Evolutionary conservation across 371 early-diverging fungal genomes (phyloP), one percentile per base, ranked within the genome.

Genomic region (Mortierella sp.): DNA sequence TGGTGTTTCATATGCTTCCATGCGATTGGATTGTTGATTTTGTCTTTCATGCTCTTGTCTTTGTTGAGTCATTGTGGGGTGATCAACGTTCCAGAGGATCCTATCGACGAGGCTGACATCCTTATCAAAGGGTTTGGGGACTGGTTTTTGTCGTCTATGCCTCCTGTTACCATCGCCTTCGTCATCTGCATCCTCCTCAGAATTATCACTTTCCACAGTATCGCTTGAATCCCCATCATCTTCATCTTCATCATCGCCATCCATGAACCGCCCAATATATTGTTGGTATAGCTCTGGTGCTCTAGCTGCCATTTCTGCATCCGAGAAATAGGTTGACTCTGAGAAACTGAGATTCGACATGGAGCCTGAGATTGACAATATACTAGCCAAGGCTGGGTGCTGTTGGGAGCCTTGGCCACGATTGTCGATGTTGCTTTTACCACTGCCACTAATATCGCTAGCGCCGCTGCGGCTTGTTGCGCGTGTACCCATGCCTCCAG

Each of bases 321-420:
- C 81, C 10, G 81, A 80, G 34, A 80, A 80, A 53, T 80, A 80
- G 23, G 81, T 80, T 51, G 81, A 80, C 13, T 75, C 81, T 17
- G 75, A 62, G 47, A 80, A 80, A 19, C 75, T 75, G 31, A 80
- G 72, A 59, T 75, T 75, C 32, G 81, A 70, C 68, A 80, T 51
- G 43, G 81, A 80, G 31, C 81, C 81, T 19, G 81, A 80, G 47
- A 80, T 63, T 12, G 81, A 75, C 1, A 75, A 42, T 32, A 80
- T 75, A 19, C 45, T 74, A 10, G 81, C 71, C 53, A 80, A 23
- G 10, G 72, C 19, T 40, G 71, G 66, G 12, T 68, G 72, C 22
- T 55, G 60, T 22, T 64, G 53, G 4, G 56, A 40, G 15, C 47
- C 28, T 12, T 58, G 71, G 9, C 56, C 29, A 19, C 23, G 23